A percentile compares a stretch with the other conserved stretches of the same genome.
Evolutionary conservation across 495 filamentous ascomycete genomes (phyloP).

Genomic region (Podospora appendiculata): DNA sequence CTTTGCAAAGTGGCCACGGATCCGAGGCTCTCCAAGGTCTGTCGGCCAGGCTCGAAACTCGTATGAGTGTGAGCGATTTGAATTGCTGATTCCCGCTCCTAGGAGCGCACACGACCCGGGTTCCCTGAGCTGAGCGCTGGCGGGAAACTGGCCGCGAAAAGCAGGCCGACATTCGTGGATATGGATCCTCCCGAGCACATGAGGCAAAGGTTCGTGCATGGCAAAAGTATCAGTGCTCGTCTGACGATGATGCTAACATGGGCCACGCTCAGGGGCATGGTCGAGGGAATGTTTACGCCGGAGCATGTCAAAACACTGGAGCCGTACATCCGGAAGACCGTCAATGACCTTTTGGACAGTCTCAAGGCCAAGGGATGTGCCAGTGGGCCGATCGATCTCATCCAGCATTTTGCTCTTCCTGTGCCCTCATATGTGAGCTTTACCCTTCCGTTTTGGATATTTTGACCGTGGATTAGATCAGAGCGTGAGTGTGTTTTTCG

Average conservation of each 20-base stretch:
- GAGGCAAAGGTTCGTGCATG: constrained; percentile 14
- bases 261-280: constrained; percentile 27
- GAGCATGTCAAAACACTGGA: constrained; percentile 28
- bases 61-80: not conserved
- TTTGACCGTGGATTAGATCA: not conserved
- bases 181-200: constrained; percentile 40
- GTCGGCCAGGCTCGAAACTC: not conserved
- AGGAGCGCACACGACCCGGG: constrained; percentile 32
- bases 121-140: constrained; percentile 36
- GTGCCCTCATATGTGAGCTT: constrained; percentile 32
- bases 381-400: constrained; percentile 29
- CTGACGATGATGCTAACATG: not conserved
- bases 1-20: constrained; percentile 35
- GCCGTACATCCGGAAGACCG: constrained; percentile 37
- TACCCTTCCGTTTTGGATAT: not conserved
- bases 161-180: constrained; percentile 41
- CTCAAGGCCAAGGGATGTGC: constrained; percentile 23
- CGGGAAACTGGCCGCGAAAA: constrained; percentile 33
- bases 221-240: not conserved
- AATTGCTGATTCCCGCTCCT: not conserved
- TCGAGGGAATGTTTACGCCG: constrained; percentile 29
- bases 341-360: constrained; percentile 27
- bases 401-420: constrained; percentile 36
- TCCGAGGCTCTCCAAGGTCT: constrained; percentile 28
- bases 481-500: too few species aligned